Evolutionary conservation across 345 rosid species (phyloP).

Genomic region (Aquilaria yunnanensis): DNA sequence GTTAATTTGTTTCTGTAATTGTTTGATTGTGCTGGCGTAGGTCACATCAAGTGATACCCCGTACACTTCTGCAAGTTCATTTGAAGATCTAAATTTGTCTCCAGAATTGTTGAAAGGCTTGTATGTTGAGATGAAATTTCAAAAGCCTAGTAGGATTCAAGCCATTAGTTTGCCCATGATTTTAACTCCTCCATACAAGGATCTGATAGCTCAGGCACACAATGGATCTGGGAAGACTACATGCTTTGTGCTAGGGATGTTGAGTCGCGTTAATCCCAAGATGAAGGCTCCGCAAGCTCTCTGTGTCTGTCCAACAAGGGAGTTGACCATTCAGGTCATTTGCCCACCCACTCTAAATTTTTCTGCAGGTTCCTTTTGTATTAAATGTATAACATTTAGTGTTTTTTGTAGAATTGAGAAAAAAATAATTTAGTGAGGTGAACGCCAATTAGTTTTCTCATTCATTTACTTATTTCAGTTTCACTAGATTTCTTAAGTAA

Average conservation of each 20-base stretch:
- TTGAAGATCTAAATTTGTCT: conserved; percentile 78
- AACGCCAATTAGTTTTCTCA: no score
- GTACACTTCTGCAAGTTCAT: conserved; percentile 65
- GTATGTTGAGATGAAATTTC: conserved; percentile 87
- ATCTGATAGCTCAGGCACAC: conserved; percentile 91
- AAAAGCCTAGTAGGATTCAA: conserved; percentile 95
- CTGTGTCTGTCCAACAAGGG: conserved; percentile 95
- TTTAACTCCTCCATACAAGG: conserved; percentile 71
- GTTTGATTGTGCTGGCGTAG: conserved; percentile 22
- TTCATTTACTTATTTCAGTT: no score
- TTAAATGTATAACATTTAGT: no score
- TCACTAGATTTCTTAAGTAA: no score
- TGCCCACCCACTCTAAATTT: not conserved
- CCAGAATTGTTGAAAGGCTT: conserved; percentile 81
- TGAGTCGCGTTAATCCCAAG: conserved; percentile 70
- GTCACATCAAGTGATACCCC: conserved; percentile 78
- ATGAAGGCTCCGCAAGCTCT: conserved; percentile 71
- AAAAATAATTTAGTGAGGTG: no score
- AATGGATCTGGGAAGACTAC: conserved; percentile 98
- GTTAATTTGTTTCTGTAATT: conserved; percentile 5
- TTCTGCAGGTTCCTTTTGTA: not conserved
- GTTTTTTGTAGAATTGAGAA: no score
- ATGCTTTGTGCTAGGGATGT: conserved; percentile 94
- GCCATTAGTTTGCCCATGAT: conserved; percentile 94
- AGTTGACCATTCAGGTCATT: conserved; percentile 81